Percentiles rank a stretch among this genome's conserved stretches.
Evolutionary conservation across 164 flowering plant genomes (phyloP).

Genomic region (Piper longum): DNA sequence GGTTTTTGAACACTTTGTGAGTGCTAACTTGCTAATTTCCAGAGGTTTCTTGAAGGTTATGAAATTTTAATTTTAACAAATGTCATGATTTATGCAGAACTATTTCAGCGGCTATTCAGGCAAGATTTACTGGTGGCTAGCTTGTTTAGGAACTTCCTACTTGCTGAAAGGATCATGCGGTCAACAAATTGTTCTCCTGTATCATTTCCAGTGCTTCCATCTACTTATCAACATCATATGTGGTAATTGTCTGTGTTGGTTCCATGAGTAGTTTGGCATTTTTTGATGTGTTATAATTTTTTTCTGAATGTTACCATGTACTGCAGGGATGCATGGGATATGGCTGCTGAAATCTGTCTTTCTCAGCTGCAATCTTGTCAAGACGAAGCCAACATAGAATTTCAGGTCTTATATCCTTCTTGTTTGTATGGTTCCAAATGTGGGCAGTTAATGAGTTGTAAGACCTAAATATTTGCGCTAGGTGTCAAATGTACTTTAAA

Average conservation of each 20-base stretch:
- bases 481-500: background rate
- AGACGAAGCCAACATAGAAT: slow-evolving; percentile 78
- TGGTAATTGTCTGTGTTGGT: slow-evolving; percentile 35
- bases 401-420: slow-evolving; percentile 38
- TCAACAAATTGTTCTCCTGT: slow-evolving; percentile 95
- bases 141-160: slow-evolving; percentile 81
- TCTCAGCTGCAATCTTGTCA: slow-evolving; percentile 69
- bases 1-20: background rate
- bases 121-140: slow-evolving; percentile 96
- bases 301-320: background rate
- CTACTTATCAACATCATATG: slow-evolving; percentile 99
- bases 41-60: background rate
- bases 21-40: background rate
- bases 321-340: slow-evolving; percentile 98
- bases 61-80: too few species aligned
- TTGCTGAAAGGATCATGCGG: slow-evolving; percentile 98
- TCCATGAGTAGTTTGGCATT: background rate
- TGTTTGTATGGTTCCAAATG: background rate
- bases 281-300: slow-evolving; percentile 5
- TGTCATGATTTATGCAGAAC: slow-evolving; percentile 39
- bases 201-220: slow-evolving; percentile 82
- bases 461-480: background rate
- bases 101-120: slow-evolving; percentile 88
- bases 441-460: background rate
- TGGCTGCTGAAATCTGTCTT: slow-evolving; percentile 98